A percentile compares a stretch with the other conserved stretches of the same genome.
Conservation (phyloP, 1,284 basidiomycete genomes). For the Moesziomyces antarcticus region DNA sequence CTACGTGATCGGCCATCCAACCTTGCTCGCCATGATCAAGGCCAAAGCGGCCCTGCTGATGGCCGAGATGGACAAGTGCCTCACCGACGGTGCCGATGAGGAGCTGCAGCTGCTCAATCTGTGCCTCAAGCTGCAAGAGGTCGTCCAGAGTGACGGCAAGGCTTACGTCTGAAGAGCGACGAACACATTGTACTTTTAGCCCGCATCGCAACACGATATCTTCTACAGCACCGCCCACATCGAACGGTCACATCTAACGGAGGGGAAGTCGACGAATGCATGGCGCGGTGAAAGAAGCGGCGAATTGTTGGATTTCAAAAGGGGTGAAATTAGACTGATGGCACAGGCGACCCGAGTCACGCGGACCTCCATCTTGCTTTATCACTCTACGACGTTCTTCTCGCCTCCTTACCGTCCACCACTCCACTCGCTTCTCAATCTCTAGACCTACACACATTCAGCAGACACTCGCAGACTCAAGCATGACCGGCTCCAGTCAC, state of each 20-base stretch:
- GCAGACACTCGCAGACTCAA: neutral
- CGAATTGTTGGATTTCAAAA: constrained; percentile 7
- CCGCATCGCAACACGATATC: neutral
- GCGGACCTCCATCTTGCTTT: constrained; percentile 7
- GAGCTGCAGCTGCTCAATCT: constrained; percentile 93
- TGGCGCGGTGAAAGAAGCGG: constrained; percentile 22
- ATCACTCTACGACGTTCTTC: constrained; percentile 16
- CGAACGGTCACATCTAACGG: neutral
- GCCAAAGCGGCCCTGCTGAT: constrained; percentile 83
- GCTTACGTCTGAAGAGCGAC: constrained; percentile 24
- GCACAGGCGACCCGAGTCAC: constrained; percentile 18
- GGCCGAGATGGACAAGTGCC: constrained; percentile 93
- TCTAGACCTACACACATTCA: too few species aligned
- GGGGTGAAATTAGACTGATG: neutral
- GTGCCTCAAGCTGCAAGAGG: constrained; percentile 75
- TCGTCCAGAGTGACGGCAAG: constrained; percentile 38
- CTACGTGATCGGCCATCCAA: constrained; percentile 82
- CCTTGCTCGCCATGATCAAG: constrained; percentile 83
- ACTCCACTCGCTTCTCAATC: too few species aligned
- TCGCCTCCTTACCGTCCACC: neutral
- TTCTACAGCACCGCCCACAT: neutral
- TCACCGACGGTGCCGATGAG: constrained; percentile 98
- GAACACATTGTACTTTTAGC: constrained; percentile 19
- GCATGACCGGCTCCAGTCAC: constrained; percentile 12
- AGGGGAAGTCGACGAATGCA: too few species aligned